Evolutionary conservation across 371 early-diverging fungal species (phyloP), one percentile per base, ranked within the genome.

Genomic region (Parasitella parasitica): DNA sequence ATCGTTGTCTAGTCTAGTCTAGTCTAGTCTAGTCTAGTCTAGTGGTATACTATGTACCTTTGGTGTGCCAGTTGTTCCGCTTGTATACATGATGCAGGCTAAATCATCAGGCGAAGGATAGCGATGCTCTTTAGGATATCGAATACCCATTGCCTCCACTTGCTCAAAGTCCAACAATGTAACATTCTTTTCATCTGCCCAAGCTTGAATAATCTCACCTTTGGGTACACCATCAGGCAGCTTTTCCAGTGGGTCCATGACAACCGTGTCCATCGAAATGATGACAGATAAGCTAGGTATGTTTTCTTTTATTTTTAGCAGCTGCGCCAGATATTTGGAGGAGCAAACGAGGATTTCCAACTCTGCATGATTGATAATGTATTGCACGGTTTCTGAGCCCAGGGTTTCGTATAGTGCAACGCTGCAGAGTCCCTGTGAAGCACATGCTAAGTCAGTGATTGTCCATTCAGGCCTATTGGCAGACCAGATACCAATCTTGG

Each of bases 371-470:
- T 83, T 81, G 16, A 88, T 75, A 52, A 89, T 86, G 54, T 81
- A 85, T 59, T 80, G 76, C 13, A 93, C 83, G 0, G 89, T 86
- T 9, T 89, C 91, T 6, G 84, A 81, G 16, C 97, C 97, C 16
- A 98, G 86, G 4, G 98, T 98, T 70, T 98, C 97, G 72, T 98
- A 98, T 34, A 99, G 80, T 2, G 99, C 97, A 7, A 96, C 95
- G 12, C 92, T 83, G 28, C 82, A 75, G 15, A 86, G 66, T 55
- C 78, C 77, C 49, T 85, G 84, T n/a, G 76, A 59, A 55, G 76
- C 59, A 59, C 82, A 76, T 2, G 84, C 91, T 41, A 84, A 70
- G 54, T 93, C 95, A n/a, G 90, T 70, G 26, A 95, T 82, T 18
- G 89, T 75, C 99, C 99, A 99, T 69, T 99, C 99, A 20, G 90